phyloP scores from a whole-genome alignment of 345 rosid species.

The Camelina sativa region DNA sequence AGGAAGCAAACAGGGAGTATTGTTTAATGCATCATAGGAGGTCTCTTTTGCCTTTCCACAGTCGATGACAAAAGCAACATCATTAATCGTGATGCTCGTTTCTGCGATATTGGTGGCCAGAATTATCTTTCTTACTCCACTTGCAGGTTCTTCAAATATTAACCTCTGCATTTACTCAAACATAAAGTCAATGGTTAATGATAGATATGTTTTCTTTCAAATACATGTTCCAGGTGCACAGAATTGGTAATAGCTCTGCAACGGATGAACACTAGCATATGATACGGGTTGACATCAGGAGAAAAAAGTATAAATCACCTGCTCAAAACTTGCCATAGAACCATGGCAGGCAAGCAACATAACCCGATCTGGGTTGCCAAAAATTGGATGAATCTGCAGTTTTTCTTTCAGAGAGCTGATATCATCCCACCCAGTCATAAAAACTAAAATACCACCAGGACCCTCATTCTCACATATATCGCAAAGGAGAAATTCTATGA shows the following conservation, averaged over 20 bases:
- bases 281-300: slow-evolving; percentile 19
- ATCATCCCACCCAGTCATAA: slow-evolving; percentile 99
- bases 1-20: slow-evolving; percentile 94
- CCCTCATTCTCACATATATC: slow-evolving; percentile 70
- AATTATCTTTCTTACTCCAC: slow-evolving; percentile 86
- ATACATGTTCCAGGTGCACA: neutral
- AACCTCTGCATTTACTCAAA: slow-evolving; percentile 63
- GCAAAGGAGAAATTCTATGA: slow-evolving; percentile 72
- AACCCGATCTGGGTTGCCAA: slow-evolving; percentile 75
- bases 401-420: slow-evolving; percentile 85
- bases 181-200: slow-evolving; percentile 17
- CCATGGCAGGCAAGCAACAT: slow-evolving; percentile 92
- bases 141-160: slow-evolving; percentile 82
- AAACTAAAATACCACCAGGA: slow-evolving; percentile 86
- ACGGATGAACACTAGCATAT: slow-evolving; percentile 9
- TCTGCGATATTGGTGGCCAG: slow-evolving; percentile 94
- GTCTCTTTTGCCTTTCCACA: slow-evolving; percentile 98
- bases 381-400: slow-evolving; percentile 64
- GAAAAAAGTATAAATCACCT: slow-evolving; percentile 50
- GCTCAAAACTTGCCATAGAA: slow-evolving; percentile 95
- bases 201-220: slow-evolving; percentile 5
- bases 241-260: slow-evolving; percentile 13
- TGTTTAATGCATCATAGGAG: slow-evolving; percentile 92
- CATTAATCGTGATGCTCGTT: slow-evolving; percentile 94
- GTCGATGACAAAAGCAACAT: slow-evolving; percentile 86